Base-by-base conservation (phyloP, 208 protist species). In the Leishmania gerbilli region DNA sequence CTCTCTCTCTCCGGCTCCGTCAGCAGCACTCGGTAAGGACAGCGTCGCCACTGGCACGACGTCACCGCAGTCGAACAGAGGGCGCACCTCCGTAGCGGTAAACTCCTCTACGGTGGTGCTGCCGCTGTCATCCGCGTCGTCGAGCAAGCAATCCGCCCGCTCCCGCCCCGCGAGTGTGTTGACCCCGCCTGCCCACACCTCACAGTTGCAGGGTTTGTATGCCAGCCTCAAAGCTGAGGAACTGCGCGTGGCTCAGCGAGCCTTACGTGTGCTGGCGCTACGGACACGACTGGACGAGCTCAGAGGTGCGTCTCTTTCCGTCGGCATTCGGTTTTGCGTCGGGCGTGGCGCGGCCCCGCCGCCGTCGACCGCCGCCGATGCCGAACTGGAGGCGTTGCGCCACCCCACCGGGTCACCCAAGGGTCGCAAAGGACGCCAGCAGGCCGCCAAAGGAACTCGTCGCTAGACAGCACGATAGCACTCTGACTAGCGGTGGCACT, bases 321-420 rank as follows among this genome's bases (percentile, higher is more conserved):
- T 89, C 13, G 82, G 90, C 69, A 76, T 79, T 42, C 84, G 82
- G 40, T 79, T 93, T 42, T 78, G 77, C n/a, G 56, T 93, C n/a
- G 90, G 90, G 1, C 81, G 90, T 24, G 90, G 90, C 21, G 77
- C 74, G 37, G 56, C 84, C 7, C 58, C 79, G 60, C 84, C 85
- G 34, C 86, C 81, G 6, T n/a, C 60, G 64, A 56, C 47, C 11
- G 62, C 69, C 19, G 84, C 77, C 21, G 87, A 89, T 49, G 80
- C 76, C 7, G 79, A 82, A 42, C 62, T 87, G 42, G 77, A 89
- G 42, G 79, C 79, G 55, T 77, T 76, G 74, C 79, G 58, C 15
- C 77, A 64, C 71, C 69, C 69, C 3, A 69, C 31, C 2, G 80
- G 60, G 34, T 42, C 53, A 21, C 72, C 72, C 4, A 71, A n/a